Conservation (phyloP, 1,284 basidiomycete species). For the Microbotryomycetes sp. region DNA sequence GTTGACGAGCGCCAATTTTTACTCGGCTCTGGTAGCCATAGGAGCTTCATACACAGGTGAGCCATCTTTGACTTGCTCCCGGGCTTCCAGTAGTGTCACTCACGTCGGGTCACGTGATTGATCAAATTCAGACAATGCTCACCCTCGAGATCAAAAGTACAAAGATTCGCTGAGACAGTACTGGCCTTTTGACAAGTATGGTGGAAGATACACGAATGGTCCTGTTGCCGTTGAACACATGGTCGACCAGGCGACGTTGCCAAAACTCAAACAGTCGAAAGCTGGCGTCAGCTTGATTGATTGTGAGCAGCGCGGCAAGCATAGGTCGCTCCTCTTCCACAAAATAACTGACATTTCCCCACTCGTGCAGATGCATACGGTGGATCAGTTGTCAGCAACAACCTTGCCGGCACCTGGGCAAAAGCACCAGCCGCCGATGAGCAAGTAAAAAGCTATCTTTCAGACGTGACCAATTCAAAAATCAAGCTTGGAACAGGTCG, state of each 20-base stretch:
- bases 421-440: slow-evolving; percentile 16
- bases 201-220: slow-evolving; percentile 28
- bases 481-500: slow-evolving; percentile 13
- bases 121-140: slow-evolving; percentile 21
- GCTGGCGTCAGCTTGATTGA: slow-evolving; percentile 3
- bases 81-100: too few relatives aligned
- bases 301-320: slow-evolving; percentile 6
- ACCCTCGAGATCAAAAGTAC: slow-evolving; percentile 5
- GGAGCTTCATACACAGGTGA: slow-evolving; percentile 27
- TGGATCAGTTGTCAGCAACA: slow-evolving; percentile 25
- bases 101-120: not conserved
- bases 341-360: not conserved
- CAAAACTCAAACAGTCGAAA: slow-evolving; percentile 5
- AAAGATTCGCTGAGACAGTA: slow-evolving; percentile 14
- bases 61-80: not conserved
- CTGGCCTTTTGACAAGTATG: slow-evolving; percentile 15
- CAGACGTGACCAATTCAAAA: slow-evolving; percentile 10
- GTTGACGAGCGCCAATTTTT: not conserved
- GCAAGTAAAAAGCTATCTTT: slow-evolving; percentile 17
- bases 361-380: slow-evolving; percentile 27
- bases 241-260: slow-evolving; percentile 4
- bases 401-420: slow-evolving; percentile 11
- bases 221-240: slow-evolving; percentile 28
- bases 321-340: not conserved
- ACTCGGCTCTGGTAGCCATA: slow-evolving; percentile 24